Conservation (phyloP, 1,284 basidiomycete species). For the Fistulinella staudtii region DNA sequence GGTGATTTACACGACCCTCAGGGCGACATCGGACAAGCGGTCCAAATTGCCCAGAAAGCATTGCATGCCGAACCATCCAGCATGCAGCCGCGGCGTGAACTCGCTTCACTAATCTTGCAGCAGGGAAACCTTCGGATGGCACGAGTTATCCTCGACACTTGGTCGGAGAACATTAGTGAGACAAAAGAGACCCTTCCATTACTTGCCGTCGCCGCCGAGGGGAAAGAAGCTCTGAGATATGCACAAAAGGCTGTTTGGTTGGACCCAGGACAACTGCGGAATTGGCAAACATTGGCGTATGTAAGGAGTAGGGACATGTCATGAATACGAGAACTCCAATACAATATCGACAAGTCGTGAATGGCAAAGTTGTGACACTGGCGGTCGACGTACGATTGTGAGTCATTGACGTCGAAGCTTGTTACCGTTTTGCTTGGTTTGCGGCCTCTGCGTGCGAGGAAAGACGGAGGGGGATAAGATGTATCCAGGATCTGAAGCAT, state of each 20-base stretch:
- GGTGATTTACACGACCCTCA: conserved; percentile 24
- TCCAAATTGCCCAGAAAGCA: conserved; percentile 52
- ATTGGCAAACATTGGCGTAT: conserved; percentile 62
- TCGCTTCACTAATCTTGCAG: conserved; percentile 55
- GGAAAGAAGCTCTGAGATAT: conserved; percentile 35
- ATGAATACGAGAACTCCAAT: too few relatives aligned
- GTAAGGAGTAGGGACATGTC: conserved; percentile 35
- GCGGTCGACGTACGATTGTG: too few relatives aligned
- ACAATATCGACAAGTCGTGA: too few relatives aligned
- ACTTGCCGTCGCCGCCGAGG: conserved; percentile 38
- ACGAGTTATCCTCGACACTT: conserved; percentile 35
- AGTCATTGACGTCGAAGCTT: background rate
- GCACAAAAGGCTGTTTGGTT: conserved; percentile 69
- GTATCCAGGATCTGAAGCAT: background rate
- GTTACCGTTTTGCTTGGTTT: conserved; percentile 54
- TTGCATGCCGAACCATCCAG: conserved; percentile 54
- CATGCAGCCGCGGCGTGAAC: conserved; percentile 43
- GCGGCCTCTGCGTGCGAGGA: conserved; percentile 42
- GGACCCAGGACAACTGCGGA: conserved; percentile 53
- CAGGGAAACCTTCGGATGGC: conserved; percentile 40
- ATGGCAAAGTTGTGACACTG: too few relatives aligned
- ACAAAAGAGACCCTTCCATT: conserved; percentile 42
- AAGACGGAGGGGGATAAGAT: conserved; percentile 7
- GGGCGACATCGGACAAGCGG: conserved; percentile 49
- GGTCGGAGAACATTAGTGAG: conserved; percentile 29